phyloP scores from a whole-genome alignment of 192 early-diverging fungal species.

The Phlyctochytrium arcticum region DNA sequence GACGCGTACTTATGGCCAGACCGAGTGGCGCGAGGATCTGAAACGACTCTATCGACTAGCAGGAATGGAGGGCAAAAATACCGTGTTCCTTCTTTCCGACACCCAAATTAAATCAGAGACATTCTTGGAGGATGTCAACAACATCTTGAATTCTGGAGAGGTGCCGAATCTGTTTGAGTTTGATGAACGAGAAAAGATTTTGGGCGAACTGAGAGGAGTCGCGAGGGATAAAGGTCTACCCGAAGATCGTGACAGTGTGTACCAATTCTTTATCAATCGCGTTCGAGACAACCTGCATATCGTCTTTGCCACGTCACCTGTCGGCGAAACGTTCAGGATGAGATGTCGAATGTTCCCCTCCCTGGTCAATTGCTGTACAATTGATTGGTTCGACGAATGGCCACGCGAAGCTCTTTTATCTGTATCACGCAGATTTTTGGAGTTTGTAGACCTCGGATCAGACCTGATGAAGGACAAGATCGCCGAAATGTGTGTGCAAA shows the following conservation, averaged over 20 bases:
- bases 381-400: constrained; percentile 66
- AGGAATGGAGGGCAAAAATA: constrained; percentile 60
- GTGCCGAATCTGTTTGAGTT: constrained; percentile 59
- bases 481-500: constrained; percentile 55
- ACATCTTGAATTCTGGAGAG: constrained; percentile 58
- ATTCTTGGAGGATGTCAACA: constrained; percentile 59
- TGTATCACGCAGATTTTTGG: constrained; percentile 51
- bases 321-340: constrained; percentile 55
- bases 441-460: constrained; percentile 56
- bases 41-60: constrained; percentile 51
- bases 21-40: constrained; percentile 57
- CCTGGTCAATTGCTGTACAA: constrained; percentile 59
- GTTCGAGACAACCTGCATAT: constrained; percentile 59
- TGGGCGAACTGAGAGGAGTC: constrained; percentile 49
- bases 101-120: constrained; percentile 58
- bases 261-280: constrained; percentile 60
- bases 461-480: constrained; percentile 57
- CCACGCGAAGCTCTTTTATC: constrained; percentile 54
- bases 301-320: constrained; percentile 55
- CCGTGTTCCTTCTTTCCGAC: constrained; percentile 56
- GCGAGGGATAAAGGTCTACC: constrained; percentile 49
- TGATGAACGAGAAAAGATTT: constrained; percentile 58
- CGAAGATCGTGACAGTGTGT: constrained; percentile 55
- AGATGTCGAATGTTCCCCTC: constrained; percentile 60
- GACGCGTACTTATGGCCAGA: constrained; percentile 50